Base-by-base conservation (phyloP, 306 rosid species). In the Castanea crenata region DNA sequence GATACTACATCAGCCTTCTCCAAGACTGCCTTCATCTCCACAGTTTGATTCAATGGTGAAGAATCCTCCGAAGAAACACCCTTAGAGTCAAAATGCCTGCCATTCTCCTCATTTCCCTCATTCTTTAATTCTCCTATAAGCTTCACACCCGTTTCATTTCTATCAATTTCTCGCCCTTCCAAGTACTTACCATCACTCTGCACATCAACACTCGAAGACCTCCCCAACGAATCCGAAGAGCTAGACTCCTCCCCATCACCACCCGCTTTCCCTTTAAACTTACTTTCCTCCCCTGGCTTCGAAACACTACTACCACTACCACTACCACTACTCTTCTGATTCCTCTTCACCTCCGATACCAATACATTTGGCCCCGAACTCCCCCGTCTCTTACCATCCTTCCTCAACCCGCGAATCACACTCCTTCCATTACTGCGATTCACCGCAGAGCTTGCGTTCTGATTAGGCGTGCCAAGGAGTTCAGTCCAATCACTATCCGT, bases 401-500 rank as follows among this genome's bases (percentile, higher is more conserved):
- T 91, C 85, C 85, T 86, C 52, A 89, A 84, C 75, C 86, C 81
- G 23, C 90, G 93, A 72, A 88, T 34, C 0, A 82, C 87, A 4
- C 86, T 76, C 6, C 61, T 58, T 55, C 84, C 93, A 71, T 78
- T 87, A 67, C 86, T 79, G 5, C 86, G 87, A 72, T 78, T 83
- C 1, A 74, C 69, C 15, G 62, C 84, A 55, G 94, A 84, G 80
- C 76, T 59, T 27, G 90, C 32, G 55, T 89, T 76, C 27, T 52
- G 90, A 76, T 31, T 80, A 5, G 97, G 89, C 12, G 89, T 77
- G 58, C 96, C 58, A 23, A 96, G 98, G 76, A 96, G 93, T 77
- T 91, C 83, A 18, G 99, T 96, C 99, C 99, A 96, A 82, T 91
- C 98, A 76, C 85, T 87, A 67, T 96, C 98, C 2, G 93, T 85